Conservation (phyloP, 2,329 filamentous ascomycete genomes). For the Coccinonectria pachysandricola region DNA sequence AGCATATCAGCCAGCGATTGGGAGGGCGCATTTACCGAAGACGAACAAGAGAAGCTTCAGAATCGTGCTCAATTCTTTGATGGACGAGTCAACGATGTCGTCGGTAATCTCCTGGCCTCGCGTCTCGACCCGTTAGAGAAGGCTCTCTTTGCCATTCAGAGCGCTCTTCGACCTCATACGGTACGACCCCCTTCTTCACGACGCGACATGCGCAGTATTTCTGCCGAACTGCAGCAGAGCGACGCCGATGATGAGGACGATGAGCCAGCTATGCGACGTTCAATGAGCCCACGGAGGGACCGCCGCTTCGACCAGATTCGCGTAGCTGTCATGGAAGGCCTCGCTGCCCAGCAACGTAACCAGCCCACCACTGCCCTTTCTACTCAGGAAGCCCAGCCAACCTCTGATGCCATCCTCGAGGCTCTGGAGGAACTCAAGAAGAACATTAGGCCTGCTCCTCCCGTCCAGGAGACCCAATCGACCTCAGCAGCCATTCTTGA, state of each 20-base stretch:
- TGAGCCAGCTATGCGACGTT: slow-evolving; percentile 52
- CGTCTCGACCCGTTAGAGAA: slow-evolving; percentile 74
- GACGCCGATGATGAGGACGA: slow-evolving; percentile 95
- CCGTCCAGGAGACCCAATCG: too few species aligned
- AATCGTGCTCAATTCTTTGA: slow-evolving; percentile 83
- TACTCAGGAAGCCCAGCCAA: slow-evolving; percentile 2
- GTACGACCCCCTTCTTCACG: slow-evolving; percentile 44
- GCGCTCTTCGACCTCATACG: slow-evolving; percentile 50
- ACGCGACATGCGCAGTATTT: slow-evolving; percentile 54
- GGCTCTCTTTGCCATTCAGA: slow-evolving; percentile 65
- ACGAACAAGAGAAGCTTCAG: slow-evolving; percentile 74
- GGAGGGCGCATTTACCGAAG: slow-evolving; percentile 76
- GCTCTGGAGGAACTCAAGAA: neutral
- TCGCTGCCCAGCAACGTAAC: slow-evolving; percentile 45
- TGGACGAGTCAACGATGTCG: slow-evolving; percentile 75
- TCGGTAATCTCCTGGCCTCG: slow-evolving; percentile 65
- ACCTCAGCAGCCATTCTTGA: slow-evolving; percentile 45
- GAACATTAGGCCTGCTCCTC: too few species aligned
- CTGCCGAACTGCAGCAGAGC: slow-evolving; percentile 64
- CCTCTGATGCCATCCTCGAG: neutral
- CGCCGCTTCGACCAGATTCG: slow-evolving; percentile 76
- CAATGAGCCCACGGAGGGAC: slow-evolving; percentile 68
- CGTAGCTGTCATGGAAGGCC: slow-evolving; percentile 60
- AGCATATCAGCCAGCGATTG: slow-evolving; percentile 75
- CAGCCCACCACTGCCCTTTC: slow-evolving; percentile 21